Evolutionary conservation across 768 basidiomycete genomes (phyloP).

Genomic region (Lactarius sp.): DNA sequence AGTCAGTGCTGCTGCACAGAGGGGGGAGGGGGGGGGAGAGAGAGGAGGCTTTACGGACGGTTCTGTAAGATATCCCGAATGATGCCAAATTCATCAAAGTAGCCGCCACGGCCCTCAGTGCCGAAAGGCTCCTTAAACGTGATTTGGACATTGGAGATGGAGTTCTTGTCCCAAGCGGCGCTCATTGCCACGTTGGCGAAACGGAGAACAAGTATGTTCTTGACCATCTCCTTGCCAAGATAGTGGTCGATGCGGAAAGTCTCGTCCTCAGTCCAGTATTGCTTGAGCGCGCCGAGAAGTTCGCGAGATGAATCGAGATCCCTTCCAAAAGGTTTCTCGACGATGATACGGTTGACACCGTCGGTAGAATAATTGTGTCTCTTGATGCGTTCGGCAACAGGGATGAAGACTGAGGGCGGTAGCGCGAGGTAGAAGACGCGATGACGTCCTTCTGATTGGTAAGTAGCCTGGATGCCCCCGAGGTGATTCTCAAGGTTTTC

Average conservation of each 20-base stretch:
- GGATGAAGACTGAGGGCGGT: slow-evolving; percentile 93
- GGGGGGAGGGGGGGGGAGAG: not conserved
- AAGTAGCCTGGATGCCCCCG: slow-evolving; percentile 68
- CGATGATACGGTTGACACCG: slow-evolving; percentile 87
- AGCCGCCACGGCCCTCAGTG: slow-evolving; percentile 99
- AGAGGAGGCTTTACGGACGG: slow-evolving; percentile 54
- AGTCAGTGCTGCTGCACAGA: not conserved
- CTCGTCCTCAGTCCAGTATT: slow-evolving; percentile 93
- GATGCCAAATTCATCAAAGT: slow-evolving; percentile 99
- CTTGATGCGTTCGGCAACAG: slow-evolving; percentile 79
- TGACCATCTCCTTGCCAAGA: slow-evolving; percentile 99
- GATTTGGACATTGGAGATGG: slow-evolving; percentile 95
- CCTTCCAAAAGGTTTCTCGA: slow-evolving; percentile 98
- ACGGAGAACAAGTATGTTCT: slow-evolving; percentile 92
- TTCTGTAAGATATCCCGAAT: slow-evolving; percentile 98
- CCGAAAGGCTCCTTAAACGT: slow-evolving; percentile 99
- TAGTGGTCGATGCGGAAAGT: slow-evolving; percentile 99
- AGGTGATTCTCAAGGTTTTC: slow-evolving; percentile 70
- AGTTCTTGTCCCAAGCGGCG: slow-evolving; percentile 93
- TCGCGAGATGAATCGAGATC: slow-evolving; percentile 80
- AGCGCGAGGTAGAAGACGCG: slow-evolving; percentile 97
- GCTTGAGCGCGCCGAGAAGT: slow-evolving; percentile 73
- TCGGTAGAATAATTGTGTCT: slow-evolving; percentile 68
- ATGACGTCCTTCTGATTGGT: slow-evolving; percentile 59
- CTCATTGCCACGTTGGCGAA: slow-evolving; percentile 92